phyloP scores from a whole-genome alignment of 2,329 filamentous ascomycete species.

The Colletotrichum spinosum region DNA sequence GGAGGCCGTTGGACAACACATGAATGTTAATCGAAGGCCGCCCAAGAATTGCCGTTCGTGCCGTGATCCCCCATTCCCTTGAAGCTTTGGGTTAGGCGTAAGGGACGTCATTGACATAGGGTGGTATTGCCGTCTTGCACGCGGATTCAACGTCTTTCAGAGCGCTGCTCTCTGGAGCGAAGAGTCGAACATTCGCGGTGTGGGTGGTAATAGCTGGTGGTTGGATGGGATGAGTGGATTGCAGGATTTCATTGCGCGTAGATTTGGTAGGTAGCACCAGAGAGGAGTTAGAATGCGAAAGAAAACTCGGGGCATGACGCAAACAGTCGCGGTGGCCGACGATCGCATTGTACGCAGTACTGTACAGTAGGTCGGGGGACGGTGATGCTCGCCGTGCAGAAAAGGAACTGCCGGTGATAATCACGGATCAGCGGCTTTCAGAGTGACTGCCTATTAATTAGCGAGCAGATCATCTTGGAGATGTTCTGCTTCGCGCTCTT shows the following conservation, averaged over 20 bases:
- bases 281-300: not conserved
- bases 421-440: slow-evolving; percentile 25
- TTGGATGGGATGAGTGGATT: slow-evolving; percentile 9
- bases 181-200: no score
- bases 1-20: slow-evolving; percentile 1
- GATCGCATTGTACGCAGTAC: slow-evolving; percentile 6
- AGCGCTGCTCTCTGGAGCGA: not conserved
- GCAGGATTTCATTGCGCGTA: slow-evolving; percentile 8
- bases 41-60: slow-evolving; percentile 26
- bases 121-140: slow-evolving; percentile 16
- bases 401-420: slow-evolving; percentile 35
- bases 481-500: slow-evolving; percentile 3
- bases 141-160: slow-evolving; percentile 1
- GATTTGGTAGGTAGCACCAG: slow-evolving; percentile 4
- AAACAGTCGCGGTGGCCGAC: slow-evolving; percentile 18
- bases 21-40: slow-evolving; percentile 10
- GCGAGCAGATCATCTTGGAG: slow-evolving; percentile 1
- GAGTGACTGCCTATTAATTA: not conserved
- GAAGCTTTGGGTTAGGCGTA: slow-evolving; percentile 1
- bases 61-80: slow-evolving; percentile 20
- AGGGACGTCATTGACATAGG: slow-evolving; percentile 1
- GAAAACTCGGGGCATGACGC: not conserved
- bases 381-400: slow-evolving; percentile 15
- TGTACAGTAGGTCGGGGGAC: slow-evolving; percentile 2
- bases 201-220: no score